These are phyloP conservation scores for Boletus pseudo-olivaceus DNA, from an alignment of 768 basidiomycete genomes.

Conservation along the genomic window DNA sequence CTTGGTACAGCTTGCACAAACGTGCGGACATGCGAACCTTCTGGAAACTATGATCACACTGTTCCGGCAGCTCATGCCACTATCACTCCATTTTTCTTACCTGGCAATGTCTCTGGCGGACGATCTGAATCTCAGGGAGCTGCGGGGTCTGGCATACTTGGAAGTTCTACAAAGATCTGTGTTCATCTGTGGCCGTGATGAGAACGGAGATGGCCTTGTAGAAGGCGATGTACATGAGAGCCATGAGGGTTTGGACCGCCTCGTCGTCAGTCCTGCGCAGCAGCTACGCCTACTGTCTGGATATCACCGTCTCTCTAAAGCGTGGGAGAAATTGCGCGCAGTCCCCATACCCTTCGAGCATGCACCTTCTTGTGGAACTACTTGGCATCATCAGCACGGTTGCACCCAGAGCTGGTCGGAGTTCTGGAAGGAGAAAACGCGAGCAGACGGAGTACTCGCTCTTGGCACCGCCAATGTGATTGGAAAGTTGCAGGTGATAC, in stretches of 20 bases:
- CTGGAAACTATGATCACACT: conserved; percentile 57
- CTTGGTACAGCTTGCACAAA: conserved; percentile 62
- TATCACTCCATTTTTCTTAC: conserved; percentile 64
- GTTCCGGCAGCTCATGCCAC: conserved; percentile 58
- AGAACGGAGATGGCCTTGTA: conserved; percentile 10
- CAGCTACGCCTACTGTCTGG: conserved; percentile 65
- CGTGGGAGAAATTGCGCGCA: conserved; percentile 62
- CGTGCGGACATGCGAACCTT: conserved; percentile 60
- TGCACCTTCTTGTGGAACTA: conserved; percentile 56
- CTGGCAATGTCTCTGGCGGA: conserved; percentile 72
- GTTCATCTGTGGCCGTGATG: conserved; percentile 20
- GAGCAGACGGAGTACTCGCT: conserved; percentile 54
- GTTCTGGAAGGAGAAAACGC: conserved; percentile 77
- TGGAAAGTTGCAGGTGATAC: conserved; percentile 57
- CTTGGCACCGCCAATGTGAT: conserved; percentile 64
- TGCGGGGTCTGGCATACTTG: conserved; percentile 66
- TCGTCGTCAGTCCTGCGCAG: conserved; percentile 55
- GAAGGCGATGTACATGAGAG: conserved; percentile 34
- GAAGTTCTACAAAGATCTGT: conserved; percentile 67
- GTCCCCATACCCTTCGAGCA: conserved; percentile 64
- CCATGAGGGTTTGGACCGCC: conserved; percentile 40
- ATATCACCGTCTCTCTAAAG: conserved; percentile 61
- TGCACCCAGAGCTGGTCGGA: conserved; percentile 73
- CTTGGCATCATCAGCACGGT: conserved; percentile 71
- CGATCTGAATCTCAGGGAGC: conserved; percentile 56